These are phyloP conservation scores for Rubroboletus satanas DNA, from an alignment of 768 basidiomycete species.

Conservation along the genomic window DNA sequence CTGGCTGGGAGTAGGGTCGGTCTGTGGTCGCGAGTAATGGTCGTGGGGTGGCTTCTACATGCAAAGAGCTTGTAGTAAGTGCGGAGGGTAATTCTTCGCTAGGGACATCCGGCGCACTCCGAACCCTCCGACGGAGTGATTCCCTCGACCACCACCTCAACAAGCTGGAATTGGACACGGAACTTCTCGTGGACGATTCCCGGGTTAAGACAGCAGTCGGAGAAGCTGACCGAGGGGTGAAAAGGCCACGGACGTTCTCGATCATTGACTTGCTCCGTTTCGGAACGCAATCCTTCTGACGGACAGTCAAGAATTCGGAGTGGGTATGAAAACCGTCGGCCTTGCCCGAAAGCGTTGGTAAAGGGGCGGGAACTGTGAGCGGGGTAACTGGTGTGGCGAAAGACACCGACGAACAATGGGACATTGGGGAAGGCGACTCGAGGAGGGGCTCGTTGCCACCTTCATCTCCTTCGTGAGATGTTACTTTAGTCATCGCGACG, in stretches of 20 bases:
- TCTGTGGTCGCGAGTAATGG: slow-evolving; percentile 13
- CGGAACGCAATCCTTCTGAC: slow-evolving; percentile 28
- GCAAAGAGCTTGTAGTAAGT: slow-evolving; percentile 26
- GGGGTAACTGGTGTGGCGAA: slow-evolving; percentile 25
- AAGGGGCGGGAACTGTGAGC: slow-evolving; percentile 12
- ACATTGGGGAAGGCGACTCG: slow-evolving; percentile 38
- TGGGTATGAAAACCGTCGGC: slow-evolving; percentile 18
- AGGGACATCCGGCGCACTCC: slow-evolving; percentile 49
- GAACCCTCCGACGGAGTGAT: slow-evolving; percentile 47
- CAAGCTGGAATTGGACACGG: slow-evolving; percentile 30
- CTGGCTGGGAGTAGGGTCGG: slow-evolving; percentile 31
- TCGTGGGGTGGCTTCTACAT: slow-evolving; percentile 9
- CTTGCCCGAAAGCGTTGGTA: slow-evolving; percentile 12
- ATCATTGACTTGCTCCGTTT: slow-evolving; percentile 53
- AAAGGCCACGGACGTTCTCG: slow-evolving; percentile 59
- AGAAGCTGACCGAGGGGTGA: slow-evolving; percentile 46
- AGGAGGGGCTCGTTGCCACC: slow-evolving; percentile 15
- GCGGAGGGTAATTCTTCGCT: slow-evolving; percentile 25
- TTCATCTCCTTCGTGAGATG: slow-evolving; percentile 26
- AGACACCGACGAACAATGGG: slow-evolving; percentile 37
- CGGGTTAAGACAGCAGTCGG: slow-evolving; percentile 33
- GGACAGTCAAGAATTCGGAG: slow-evolving; percentile 27
- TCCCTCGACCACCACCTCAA: slow-evolving; percentile 49
- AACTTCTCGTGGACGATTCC: slow-evolving; percentile 25
- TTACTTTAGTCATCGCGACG: slow-evolving; percentile 17